Evolutionary conservation across 2,329 filamentous ascomycete genomes (phyloP), one percentile per base, ranked within the genome.

Genomic region (Colletotrichum theobromicola): DNA sequence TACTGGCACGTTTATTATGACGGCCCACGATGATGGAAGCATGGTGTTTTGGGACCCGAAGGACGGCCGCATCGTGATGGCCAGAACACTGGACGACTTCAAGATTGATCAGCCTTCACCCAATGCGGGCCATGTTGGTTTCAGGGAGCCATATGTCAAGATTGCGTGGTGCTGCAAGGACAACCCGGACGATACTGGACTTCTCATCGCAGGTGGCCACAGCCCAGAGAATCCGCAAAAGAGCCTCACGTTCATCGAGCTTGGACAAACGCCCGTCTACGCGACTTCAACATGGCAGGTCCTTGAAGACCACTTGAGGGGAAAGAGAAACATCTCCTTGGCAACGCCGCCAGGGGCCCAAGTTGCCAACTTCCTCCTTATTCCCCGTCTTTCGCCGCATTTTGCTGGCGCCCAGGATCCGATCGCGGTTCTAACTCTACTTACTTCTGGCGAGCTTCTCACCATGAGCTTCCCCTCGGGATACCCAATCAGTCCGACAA

Each of bases 1-100:
- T 0, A 98, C 95, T 2, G 97, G 96, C 1, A 97, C 95, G 0
- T 98, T 98, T 79, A 86, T 98, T 46, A 82, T 97, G 77, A 98
- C 95, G 0, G 94, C 93, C 2, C 94, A 98, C 80, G 95, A 98
- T 70, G 97, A 99, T 81, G 93, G 94, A 37, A 98, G 95, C 78
- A 86, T 99, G 61, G 96, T 98, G 0, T 94, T 98, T 78, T 99
- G 96, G 96, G 97, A 99, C 82, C 88, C 94, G 1, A 97, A 95
- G 79, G 96, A 98, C 80, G 95, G 95, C 9, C 92, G 94, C 71
- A 87, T 98, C 46, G 86, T 99, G 8, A 92, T 95, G 87, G 96
- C 96, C 5, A 89, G 97, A 78, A 98, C 94, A 1, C 84, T 98
- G 35, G 91, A 93, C 70, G 91, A 95, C 71, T 90, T 90, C 5